phyloP scores from a whole-genome alignment of 2,329 filamentous ascomycete species.

The Aspergillus fructus region DNA sequence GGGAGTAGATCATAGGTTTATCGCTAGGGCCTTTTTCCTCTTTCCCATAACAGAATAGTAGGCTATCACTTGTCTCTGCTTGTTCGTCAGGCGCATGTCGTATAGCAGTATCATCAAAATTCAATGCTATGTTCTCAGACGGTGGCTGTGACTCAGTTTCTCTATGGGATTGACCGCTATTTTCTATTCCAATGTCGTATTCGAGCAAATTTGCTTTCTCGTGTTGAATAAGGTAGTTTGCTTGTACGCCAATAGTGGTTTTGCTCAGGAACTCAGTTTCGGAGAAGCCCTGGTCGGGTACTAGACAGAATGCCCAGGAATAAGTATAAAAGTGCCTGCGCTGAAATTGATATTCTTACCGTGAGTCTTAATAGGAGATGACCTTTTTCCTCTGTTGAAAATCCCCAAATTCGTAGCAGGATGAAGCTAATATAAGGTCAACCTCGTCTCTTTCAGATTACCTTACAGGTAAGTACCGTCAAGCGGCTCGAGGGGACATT shows the following conservation, averaged over 20 bases:
- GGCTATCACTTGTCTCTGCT: not conserved
- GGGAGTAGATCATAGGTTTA: not conserved
- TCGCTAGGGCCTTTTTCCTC: not conserved
- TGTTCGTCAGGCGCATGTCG: not conserved
- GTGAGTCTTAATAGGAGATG: constrained; percentile 27
- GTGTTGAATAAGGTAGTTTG: not conserved
- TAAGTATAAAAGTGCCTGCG: not conserved
- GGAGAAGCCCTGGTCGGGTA: constrained; percentile 22
- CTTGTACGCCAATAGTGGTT: not conserved
- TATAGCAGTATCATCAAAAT: not conserved
- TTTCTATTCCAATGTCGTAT: not conserved
- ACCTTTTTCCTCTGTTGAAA: constrained; percentile 38
- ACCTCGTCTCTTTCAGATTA: not conserved
- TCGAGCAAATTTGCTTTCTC: not conserved
- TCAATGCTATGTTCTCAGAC: not conserved
- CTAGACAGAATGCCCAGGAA: constrained; percentile 1
- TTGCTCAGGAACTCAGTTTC: constrained; percentile 22
- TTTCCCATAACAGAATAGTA: not conserved
- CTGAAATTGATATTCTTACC: not conserved
- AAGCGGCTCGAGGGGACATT: constrained; percentile 54
- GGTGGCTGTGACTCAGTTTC: not conserved
- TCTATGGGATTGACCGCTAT: not conserved
- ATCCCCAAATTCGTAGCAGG: constrained; percentile 27
- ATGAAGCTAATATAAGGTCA: constrained; percentile 24
- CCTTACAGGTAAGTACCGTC: constrained; percentile 44